Base-by-base conservation (phyloP, 768 basidiomycete genomes). In the Tricholoma furcatifolium region DNA sequence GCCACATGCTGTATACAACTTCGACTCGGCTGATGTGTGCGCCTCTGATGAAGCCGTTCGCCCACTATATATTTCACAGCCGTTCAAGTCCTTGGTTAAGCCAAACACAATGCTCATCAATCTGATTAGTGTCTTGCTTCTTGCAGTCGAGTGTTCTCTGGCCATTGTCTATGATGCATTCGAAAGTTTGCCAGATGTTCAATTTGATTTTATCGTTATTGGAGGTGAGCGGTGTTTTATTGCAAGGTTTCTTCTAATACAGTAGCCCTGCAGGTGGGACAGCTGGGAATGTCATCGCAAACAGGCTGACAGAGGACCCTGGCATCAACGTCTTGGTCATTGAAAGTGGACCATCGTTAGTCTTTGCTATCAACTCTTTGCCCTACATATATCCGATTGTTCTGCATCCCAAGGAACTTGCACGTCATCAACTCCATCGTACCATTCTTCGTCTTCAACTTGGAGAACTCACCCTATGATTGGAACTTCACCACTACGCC, bases 261-360 rank as follows among this genome's bases (percentile, higher is more conserved):
- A 40, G 18, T 20, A 15, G 4, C 12, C 4, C 15, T 82, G 76
- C 57, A 81, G 81, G 80, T 63, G 67, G 5, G 58, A 59, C 54
- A 14, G 58, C 58, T 11, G 58, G 58, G 39, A 47, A 52, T 32
- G 54, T 45, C 21, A 45, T 59, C n/a, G 57, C 57, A 4, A 59
- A 59, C 31, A 44, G 57, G 15, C 40, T 59, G n/a, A 48, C 58
- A 20, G 58, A 59, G 39, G 40, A 53, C 21, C 51, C 54, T 14
- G 21, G 32, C 3, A 9, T 31, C 39, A 52, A 42, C 10, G 55
- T 59, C 15, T 32, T 59, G 31, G 51, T 59, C n/a, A 34, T 59
- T 14, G 58, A 59, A 43, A 50, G 50, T 23, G 58, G 58, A 12
- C 46, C 45, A 14, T 44, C 53, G 58, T 56, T 11, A 48, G 57